phyloP scores from a whole-genome alignment of 139 green algal genomes.

The Tetradesmus lagerheimii region DNA sequence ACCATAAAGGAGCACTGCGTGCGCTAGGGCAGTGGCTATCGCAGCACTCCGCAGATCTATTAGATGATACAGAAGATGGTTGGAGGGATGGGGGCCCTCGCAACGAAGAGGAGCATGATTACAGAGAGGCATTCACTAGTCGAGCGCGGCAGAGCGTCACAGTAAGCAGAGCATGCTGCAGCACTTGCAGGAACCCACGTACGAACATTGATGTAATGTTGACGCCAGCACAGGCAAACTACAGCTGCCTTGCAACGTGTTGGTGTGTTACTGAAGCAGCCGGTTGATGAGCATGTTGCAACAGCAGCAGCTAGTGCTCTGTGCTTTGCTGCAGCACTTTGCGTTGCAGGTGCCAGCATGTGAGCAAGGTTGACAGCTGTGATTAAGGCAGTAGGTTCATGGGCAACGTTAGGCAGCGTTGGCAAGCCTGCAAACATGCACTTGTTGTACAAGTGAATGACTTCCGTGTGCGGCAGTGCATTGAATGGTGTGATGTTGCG shows the following conservation, averaged over 20 bases:
- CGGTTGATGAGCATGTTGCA: not conserved
- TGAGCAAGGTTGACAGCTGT: not conserved
- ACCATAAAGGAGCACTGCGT: constrained; percentile 19
- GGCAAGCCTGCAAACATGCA: not conserved
- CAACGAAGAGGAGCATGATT: not conserved
- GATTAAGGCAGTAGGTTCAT: not conserved
- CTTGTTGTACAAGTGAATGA: not conserved
- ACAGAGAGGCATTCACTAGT: not conserved
- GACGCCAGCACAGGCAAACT: not conserved
- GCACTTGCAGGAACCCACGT: not conserved
- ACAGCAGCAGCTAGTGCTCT: not conserved
- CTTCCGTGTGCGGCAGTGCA: not conserved
- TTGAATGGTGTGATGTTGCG: not conserved
- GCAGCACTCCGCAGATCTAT: not conserved
- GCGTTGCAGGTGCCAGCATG: not conserved
- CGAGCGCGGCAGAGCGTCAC: constrained; percentile 16
- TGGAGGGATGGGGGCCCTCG: not conserved
- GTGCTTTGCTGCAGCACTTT: not conserved
- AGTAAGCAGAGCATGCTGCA: not conserved
- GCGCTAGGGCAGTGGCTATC: constrained; percentile 3
- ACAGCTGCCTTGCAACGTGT: not conserved
- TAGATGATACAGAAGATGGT: constrained; percentile 17
- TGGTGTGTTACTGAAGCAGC: not conserved
- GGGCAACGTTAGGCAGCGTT: not conserved
- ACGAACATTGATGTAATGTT: not conserved